Conservation (phyloP, 2,329 filamentous ascomycete genomes). For the Parafenestella ontariensis region DNA sequence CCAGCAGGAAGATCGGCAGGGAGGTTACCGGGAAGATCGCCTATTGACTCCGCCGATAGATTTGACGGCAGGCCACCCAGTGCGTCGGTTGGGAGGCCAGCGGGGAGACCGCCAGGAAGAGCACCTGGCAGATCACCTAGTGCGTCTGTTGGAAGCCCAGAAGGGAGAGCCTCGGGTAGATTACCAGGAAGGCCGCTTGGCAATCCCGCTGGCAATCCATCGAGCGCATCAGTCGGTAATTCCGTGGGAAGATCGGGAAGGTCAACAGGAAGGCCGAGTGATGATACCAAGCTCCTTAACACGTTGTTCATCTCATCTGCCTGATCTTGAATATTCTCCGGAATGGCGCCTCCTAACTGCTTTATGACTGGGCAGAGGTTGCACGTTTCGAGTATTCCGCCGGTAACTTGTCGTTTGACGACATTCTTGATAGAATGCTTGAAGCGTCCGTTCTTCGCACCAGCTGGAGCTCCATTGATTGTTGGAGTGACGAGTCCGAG, state of each 20-base stretch:
- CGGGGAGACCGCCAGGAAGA: neutral
- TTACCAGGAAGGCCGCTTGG: neutral
- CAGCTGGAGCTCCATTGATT: neutral
- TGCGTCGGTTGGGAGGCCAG: neutral
- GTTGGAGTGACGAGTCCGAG: neutral
- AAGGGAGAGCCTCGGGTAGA: slow-evolving; percentile 2
- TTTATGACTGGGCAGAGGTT: slow-evolving; percentile 18
- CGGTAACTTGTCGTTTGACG: slow-evolving; percentile 11
- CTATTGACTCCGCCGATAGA: neutral
- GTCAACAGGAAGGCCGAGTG: neutral
- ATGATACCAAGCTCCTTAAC: slow-evolving; percentile 11
- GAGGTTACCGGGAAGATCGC: neutral
- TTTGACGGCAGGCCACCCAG: neutral
- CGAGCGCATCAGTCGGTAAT: neutral
- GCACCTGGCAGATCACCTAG: neutral
- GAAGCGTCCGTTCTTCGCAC: neutral
- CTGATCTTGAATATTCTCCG: slow-evolving; percentile 11
- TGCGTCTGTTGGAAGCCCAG: neutral
- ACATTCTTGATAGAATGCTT: neutral
- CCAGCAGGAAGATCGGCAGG: neutral
- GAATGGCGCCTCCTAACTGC: slow-evolving; percentile 8
- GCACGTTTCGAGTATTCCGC: slow-evolving; percentile 13
- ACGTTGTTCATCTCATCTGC: slow-evolving; percentile 17
- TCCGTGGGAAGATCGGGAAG: neutral
- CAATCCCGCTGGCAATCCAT: neutral